phyloP scores from a whole-genome alignment of 257 asterid species.

The Nicotiana noctiflora region DNA sequence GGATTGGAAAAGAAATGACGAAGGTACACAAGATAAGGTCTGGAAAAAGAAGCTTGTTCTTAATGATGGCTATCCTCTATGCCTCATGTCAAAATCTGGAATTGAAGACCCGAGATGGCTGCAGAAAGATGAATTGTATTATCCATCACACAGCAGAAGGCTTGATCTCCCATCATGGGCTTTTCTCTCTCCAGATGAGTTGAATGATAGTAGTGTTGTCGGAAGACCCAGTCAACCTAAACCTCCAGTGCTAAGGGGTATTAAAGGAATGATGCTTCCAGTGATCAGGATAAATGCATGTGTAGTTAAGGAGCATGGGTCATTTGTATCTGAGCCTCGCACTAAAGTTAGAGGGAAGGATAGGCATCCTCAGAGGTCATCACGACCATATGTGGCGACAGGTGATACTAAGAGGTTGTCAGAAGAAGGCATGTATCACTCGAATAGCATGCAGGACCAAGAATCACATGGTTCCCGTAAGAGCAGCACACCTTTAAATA shows the following conservation, averaged over 20 bases:
- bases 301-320: constrained; percentile 89
- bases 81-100: constrained; percentile 82
- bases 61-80: constrained; percentile 83
- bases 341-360: constrained; percentile 68
- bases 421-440: constrained; percentile 46
- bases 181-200: constrained; percentile 71
- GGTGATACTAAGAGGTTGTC: constrained; percentile 66
- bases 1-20: constrained; percentile 94
- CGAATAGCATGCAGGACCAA: constrained; percentile 47
- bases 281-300: constrained; percentile 96
- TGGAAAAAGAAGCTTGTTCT: constrained; percentile 77
- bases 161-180: constrained; percentile 95
- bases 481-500: constrained; percentile 30
- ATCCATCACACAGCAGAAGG: constrained; percentile 62
- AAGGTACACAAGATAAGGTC: constrained; percentile 53
- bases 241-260: constrained; percentile 48
- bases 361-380: constrained; percentile 52
- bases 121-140: constrained; percentile 66
- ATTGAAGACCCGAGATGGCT: constrained; percentile 89
- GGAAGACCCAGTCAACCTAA: constrained; percentile 46
- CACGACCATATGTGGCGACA: constrained; percentile 37
- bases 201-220: constrained; percentile 43
- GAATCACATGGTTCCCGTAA: constrained; percentile 48
- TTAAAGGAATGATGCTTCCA: constrained; percentile 76
- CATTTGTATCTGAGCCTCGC: constrained; percentile 75